Base-by-base conservation (phyloP, 225 moss, liverwort and hornwort species). In the Pseudisothecium myosuroides region DNA sequence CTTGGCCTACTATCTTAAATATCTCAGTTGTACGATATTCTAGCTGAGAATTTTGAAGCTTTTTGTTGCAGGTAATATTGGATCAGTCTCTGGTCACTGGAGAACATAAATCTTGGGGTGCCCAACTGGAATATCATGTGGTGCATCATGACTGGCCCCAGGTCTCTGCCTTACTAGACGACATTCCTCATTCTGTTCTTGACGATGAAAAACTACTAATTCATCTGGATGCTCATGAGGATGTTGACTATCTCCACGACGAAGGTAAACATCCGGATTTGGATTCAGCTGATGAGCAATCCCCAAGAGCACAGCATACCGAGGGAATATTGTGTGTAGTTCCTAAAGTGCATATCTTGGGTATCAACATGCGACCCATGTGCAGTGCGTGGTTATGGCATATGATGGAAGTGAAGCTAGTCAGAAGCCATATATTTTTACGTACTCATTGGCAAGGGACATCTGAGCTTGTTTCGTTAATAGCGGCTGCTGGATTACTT, bases 381-480 rank as follows among this genome's bases (percentile, higher is more conserved):
- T 96, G 96, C 75, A 96, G 94, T 90, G 94, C 96, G 86, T 98
- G 94, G 95, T 92, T 98, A 92, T 96, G 97, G 98, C 96, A 98
- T 65, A 92, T 96, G 92, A 95, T 98, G 89, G 98, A 98, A 87
- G 95, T 95, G 87, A 98, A 94, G 92, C 95, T 98, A 39, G 93
- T 92, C 65, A 94, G 91, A 88, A 93, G 91, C 72, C 96, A 95
- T 69, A 92, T 94, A 32, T 98, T 98, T 76, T 88, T 96, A 82
- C 95, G 95, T 81, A 91, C 89, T 76, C 94, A 94, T 85, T 98
- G 98, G 98, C 94, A 95, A 88, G 97, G 98, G 83, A 96, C 98
- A 34, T 91, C 96, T 77, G 96, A 95, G 82, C 85, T 98, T 49
- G 95, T 97, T 92, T 95, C 97, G 55, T 90, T 98, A 65, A 91